Conservation (phyloP, 768 basidiomycete species). For the Hericium rajendrae region DNA sequence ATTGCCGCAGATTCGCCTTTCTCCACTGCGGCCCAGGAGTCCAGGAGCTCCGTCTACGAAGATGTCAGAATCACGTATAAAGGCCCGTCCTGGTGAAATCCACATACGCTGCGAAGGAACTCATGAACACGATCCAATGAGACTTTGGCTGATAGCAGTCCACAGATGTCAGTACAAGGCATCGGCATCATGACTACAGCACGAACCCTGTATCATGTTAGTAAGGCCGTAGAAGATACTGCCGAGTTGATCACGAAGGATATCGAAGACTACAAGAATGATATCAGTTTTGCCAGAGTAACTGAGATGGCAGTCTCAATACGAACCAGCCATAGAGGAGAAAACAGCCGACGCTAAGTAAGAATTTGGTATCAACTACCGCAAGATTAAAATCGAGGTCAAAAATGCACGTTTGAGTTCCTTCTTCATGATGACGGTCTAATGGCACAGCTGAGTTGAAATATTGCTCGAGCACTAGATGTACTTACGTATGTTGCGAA, state of each 20-base stretch:
- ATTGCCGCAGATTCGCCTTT: not conserved
- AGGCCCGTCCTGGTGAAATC: not conserved
- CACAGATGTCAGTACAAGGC: not conserved
- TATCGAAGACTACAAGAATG: not conserved
- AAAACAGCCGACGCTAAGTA: not conserved
- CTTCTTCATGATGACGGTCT: not conserved
- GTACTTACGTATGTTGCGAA: not conserved
- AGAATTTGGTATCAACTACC: not conserved
- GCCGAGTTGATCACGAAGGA: not conserved
- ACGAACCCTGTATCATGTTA: not conserved
- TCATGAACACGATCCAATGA: not conserved
- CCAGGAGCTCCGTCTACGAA: not conserved
- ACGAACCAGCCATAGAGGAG: not conserved
- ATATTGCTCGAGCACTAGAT: not conserved
- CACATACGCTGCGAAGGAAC: not conserved
- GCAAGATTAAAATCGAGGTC: not conserved
- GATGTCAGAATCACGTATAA: not conserved
- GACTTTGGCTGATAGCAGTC: not conserved
- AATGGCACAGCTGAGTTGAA: too few relatives aligned
- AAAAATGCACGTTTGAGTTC: not conserved
- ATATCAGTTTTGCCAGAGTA: not conserved
- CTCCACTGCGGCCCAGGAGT: not conserved
- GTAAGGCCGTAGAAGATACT: not conserved
- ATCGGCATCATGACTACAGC: not conserved
- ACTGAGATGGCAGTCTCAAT: not conserved